Base-by-base conservation (phyloP, 768 basidiomycete species). In the Sporobolomyces roseus region DNA sequence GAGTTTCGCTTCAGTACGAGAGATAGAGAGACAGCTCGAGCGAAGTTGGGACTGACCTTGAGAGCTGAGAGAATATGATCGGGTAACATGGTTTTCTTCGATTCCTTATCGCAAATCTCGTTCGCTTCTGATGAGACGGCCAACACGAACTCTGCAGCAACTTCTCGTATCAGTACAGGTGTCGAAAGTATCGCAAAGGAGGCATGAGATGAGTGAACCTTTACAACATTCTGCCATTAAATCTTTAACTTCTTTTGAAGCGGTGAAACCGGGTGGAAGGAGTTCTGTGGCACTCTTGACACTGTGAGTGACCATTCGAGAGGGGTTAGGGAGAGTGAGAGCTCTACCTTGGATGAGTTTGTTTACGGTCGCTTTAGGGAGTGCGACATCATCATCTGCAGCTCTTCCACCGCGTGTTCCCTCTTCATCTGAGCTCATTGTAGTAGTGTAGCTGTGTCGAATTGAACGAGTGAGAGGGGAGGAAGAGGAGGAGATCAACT, bases 151-250 rank as follows among this genome's bases (percentile, higher is more conserved):
- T 99, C 96, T 99, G 80, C 21, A 23, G 45, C n/a, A 64, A 8
- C 14, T 14, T 17, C 12, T 5, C 27, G 14, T 4, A 30, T 59
- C 13, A 33, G 54, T 16, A 17, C 4, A 29, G 56, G 2, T 27
- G 17, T 41, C 19, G 23, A 36, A n/a, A n/a, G n/a, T n/a, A n/a
- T n/a, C n/a, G n/a, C n/a, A n/a, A n/a, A n/a, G n/a, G n/a, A n/a
- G n/a, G n/a, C n/a, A n/a, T n/a, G n/a, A n/a, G n/a, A n/a, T n/a
- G n/a, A 41, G 17, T 80, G 55, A 82, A 96, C 96, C 96, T 85
- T 98, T 91, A 85, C 94, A 97, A 76, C 93, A 98, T 81, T 97
- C 93, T 79, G 93, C 93, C 48, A 99, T 88, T 71, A 98, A 80
- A 82, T 98, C 96, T 75, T 92, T 88, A 70, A 94, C 94, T 76